Base-by-base conservation (phyloP, 805 yeast genomes). In the Suhomyces xylopsoci region DNA sequence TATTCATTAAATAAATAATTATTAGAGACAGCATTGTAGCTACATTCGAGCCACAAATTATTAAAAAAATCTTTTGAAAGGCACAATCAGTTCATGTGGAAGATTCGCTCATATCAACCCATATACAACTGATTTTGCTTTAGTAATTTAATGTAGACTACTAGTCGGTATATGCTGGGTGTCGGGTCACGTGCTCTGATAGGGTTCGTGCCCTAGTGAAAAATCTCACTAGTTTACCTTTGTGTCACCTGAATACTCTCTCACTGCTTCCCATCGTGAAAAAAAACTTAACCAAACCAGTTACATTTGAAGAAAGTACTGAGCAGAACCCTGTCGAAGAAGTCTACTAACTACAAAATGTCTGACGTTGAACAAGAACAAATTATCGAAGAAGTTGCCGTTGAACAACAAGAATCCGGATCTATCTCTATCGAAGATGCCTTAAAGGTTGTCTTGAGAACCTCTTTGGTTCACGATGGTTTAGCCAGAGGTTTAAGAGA, bases 401-500 rank as follows among this genome's bases (percentile, higher is more conserved):
- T 81, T 76, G 90, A 84, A 79, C 93, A 83, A 76, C 87, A 85
- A 75, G 92, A 90, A 79, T 82, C 85, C 71, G 78, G 92, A 71
- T 85, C 91, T 71, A 85, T 93, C 81, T 84, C 98, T 78, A 88
- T 94, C 68, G 98, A 96, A 84, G 99, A 94, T 77, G 96, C 97
- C 77, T 84, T 94, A 78, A 90, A 91, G 84, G 94, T 90, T 74
- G 98, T 94, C 76, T 87, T 94, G 77, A 92, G 96, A 87, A 91
- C 94, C 78, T 86, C 99, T 68, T 86, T 94, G 77, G 89, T 93
- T 74, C 96, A 91, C 84, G 97, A 93, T 78, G 99, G 99, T 82
- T 90, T 94, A 81, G 98, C 98, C 78, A 93, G 99, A 85, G 99
- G 99, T 87, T 87, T 94, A 79, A 94, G 98, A 87, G 99, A 94